A percentile compares a stretch with the other conserved stretches of the same genome.
phyloP scores from a whole-genome alignment of 208 protist species.

The Angomonas deanei region DNA sequence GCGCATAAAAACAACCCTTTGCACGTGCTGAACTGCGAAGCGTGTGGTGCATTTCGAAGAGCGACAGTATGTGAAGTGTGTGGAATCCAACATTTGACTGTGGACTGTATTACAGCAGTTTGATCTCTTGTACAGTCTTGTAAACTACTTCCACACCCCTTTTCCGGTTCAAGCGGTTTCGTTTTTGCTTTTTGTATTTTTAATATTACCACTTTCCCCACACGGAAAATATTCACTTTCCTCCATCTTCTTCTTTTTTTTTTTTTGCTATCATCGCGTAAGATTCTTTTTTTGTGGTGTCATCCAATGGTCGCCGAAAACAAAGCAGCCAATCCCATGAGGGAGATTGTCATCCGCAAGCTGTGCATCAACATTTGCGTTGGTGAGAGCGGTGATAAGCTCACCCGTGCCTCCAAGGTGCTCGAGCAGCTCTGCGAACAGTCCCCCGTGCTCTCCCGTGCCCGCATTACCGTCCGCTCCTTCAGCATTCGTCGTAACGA shows the following conservation, averaged over 20 bases:
- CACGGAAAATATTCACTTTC: not conserved
- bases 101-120: not conserved
- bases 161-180: too few relatives aligned
- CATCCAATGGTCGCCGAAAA: conserved; percentile 28
- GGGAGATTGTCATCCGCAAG: conserved; percentile 98
- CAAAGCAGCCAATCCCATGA: conserved; percentile 95
- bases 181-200: too few relatives aligned
- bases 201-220: not conserved
- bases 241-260: not conserved
- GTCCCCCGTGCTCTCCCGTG: conserved; percentile 95
- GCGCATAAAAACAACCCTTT: conserved; percentile 46
- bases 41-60: conserved; percentile 43
- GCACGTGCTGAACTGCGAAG: conserved; percentile 38
- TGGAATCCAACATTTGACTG: conserved; percentile 9
- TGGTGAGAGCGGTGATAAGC: conserved; percentile 98
- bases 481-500: conserved; percentile 99
- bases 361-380: conserved; percentile 99
- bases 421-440: conserved; percentile 99
- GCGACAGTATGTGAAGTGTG: conserved; percentile 23
- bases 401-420: conserved; percentile 99
- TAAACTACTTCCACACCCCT: too few relatives aligned
- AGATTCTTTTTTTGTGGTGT: not conserved
- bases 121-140: not conserved
- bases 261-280: conserved; percentile 1
- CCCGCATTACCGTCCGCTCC: conserved; percentile 98